A percentile compares a stretch with the other conserved stretches of the same genome.
Evolutionary conservation across 2,329 filamentous ascomycete genomes (phyloP).

Genomic region (Aureobasidium leucospermi): DNA sequence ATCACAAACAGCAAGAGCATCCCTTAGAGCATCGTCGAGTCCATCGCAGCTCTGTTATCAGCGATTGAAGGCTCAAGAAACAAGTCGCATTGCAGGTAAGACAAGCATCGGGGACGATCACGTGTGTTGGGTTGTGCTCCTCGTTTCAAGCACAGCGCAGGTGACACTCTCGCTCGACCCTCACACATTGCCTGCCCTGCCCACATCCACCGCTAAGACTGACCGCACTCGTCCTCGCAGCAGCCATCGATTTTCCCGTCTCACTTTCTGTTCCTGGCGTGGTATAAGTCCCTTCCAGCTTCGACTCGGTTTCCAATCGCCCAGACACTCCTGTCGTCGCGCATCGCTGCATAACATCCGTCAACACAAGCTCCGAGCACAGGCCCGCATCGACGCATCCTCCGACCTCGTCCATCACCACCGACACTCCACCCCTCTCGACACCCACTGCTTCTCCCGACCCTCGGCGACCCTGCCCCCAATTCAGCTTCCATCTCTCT

Average conservation of each 20-base stretch:
- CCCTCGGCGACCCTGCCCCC: background rate
- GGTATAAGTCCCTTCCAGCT: background rate
- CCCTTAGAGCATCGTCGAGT: background rate
- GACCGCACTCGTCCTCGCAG: background rate
- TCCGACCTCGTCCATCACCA: conserved; percentile 1
- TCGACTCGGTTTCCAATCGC: background rate
- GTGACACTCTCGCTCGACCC: conserved; percentile 5
- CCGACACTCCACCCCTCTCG: background rate
- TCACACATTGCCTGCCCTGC: conserved; percentile 1
- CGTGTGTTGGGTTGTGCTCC: background rate
- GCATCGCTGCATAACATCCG: conserved; percentile 11
- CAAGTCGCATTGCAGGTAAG: background rate
- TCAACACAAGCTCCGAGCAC: conserved; percentile 13
- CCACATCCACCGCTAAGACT: background rate
- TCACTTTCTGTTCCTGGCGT: background rate
- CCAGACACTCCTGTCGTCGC: background rate
- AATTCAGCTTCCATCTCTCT: background rate
- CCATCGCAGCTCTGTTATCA: background rate
- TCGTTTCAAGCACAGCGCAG: conserved; percentile 9
- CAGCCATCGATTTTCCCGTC: background rate
- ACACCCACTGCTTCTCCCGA: background rate
- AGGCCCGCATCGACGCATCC: conserved; percentile 11
- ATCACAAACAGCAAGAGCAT: background rate
- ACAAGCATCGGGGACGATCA: background rate
- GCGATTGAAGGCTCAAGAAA: background rate